Percentiles rank a stretch among this genome's conserved stretches.
Conservation (phyloP, 2,329 filamentous ascomycete genomes). For the Endocalyx cinctus region DNA sequence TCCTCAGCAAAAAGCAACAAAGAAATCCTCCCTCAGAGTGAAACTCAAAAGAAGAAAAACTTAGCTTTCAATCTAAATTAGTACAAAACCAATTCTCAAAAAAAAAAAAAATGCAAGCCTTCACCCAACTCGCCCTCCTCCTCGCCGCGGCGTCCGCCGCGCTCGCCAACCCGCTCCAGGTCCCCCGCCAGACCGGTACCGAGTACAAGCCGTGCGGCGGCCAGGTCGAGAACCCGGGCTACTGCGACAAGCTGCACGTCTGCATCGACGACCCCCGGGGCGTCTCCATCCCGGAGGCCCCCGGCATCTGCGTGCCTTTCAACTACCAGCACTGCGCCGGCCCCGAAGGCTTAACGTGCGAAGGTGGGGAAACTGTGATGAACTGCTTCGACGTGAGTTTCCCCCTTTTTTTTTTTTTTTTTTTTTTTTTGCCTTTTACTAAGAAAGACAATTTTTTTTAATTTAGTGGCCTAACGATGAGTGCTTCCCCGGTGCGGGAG, state of each 20-base stretch:
- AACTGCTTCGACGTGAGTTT: no score
- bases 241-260: neutral
- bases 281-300: neutral
- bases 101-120: neutral
- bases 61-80: no score
- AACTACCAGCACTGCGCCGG: neutral
- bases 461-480: conserved; percentile 6
- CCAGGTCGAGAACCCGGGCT: neutral
- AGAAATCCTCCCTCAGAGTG: no score
- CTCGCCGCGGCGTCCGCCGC: neutral
- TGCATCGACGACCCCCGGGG: neutral
- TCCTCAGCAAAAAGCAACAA: no score
- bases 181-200: neutral
- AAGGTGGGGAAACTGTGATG: neutral
- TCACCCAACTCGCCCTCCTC: neutral
- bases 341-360: neutral
- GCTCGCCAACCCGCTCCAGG: neutral
- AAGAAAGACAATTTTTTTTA: neutral
- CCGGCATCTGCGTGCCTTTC: neutral
- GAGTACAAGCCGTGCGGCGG: neutral
- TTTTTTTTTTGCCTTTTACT: no score
- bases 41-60: no score
- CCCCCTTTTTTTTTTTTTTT: no score
- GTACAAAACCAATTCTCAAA: no score
- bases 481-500: conserved; percentile 8